Conservation (phyloP, 768 basidiomycete genomes). For the Rhizopogon vulgaris region DNA sequence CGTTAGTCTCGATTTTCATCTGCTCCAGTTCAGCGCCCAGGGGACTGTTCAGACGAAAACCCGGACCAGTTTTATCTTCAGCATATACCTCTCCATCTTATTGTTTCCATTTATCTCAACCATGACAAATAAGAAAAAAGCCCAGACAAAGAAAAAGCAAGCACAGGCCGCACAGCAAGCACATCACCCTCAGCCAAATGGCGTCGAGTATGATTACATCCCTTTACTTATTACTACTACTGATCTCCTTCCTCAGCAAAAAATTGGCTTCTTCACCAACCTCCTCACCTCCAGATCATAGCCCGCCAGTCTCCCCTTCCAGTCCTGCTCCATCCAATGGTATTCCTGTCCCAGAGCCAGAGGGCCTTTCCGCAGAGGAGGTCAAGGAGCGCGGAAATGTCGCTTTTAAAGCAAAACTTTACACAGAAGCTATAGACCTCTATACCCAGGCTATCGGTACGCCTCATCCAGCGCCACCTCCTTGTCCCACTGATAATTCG, state of each 20-base stretch:
- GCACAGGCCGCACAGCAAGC: conserved; percentile 8
- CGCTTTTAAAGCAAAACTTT: conserved; percentile 62
- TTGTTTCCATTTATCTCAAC: neutral
- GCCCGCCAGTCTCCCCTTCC: conserved; percentile 14
- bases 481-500: conserved; percentile 1
- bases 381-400: conserved; percentile 74
- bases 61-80: neutral
- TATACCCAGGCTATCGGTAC: conserved; percentile 74
- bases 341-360: conserved; percentile 10
- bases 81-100: neutral
- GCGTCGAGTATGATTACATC: conserved; percentile 16
- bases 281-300: conserved; percentile 4
- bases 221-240: neutral
- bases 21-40: neutral
- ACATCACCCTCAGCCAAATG: conserved; percentile 6
- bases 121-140: conserved; percentile 29
- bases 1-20: neutral
- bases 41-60: neutral
- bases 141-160: conserved; percentile 21
- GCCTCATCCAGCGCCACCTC: conserved; percentile 18
- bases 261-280: neutral
- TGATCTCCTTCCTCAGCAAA: conserved; percentile 13
- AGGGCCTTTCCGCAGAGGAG: conserved; percentile 40
- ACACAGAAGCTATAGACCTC: conserved; percentile 61
- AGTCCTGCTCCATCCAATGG: conserved; percentile 4